Conservation (phyloP, 2,329 filamentous ascomycete genomes). For the Fusarium heterosporum region DNA sequence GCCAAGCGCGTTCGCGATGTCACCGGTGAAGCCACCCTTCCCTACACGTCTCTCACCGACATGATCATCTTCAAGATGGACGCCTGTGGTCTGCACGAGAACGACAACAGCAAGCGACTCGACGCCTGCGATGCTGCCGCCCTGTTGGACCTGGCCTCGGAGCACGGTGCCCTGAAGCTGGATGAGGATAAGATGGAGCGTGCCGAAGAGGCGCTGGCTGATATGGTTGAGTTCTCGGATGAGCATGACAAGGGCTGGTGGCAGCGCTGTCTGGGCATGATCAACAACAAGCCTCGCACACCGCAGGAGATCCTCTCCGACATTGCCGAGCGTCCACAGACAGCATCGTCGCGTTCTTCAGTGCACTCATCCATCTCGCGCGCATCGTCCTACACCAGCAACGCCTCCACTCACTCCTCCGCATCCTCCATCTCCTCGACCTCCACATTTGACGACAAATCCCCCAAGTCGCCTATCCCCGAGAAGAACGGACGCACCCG, state of each 20-base stretch:
- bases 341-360: constrained; percentile 28
- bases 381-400: constrained; percentile 45
- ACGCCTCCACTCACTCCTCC: constrained; percentile 34
- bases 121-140: constrained; percentile 45
- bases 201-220: constrained; percentile 43
- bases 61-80: constrained; percentile 48
- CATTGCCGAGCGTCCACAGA: constrained; percentile 38
- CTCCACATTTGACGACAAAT: constrained; percentile 36
- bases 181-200: constrained; percentile 45
- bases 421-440: constrained; percentile 45
- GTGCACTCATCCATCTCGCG: constrained; percentile 46
- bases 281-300: constrained; percentile 41
- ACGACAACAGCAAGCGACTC: constrained; percentile 42
- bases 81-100: constrained; percentile 46
- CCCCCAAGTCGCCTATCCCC: constrained; percentile 27
- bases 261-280: constrained; percentile 45
- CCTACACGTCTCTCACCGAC: constrained; percentile 46
- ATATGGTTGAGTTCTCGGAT: constrained; percentile 44
- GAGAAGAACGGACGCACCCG: constrained; percentile 45
- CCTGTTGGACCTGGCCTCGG: constrained; percentile 44
- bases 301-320: constrained; percentile 48
- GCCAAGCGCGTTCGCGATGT: constrained; percentile 43
- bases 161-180: constrained; percentile 43
- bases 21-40: constrained; percentile 33
- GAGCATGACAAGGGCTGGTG: constrained; percentile 48